Conservation (phyloP, 2,329 filamentous ascomycete genomes). For the Cladophialophora immunda region DNA sequence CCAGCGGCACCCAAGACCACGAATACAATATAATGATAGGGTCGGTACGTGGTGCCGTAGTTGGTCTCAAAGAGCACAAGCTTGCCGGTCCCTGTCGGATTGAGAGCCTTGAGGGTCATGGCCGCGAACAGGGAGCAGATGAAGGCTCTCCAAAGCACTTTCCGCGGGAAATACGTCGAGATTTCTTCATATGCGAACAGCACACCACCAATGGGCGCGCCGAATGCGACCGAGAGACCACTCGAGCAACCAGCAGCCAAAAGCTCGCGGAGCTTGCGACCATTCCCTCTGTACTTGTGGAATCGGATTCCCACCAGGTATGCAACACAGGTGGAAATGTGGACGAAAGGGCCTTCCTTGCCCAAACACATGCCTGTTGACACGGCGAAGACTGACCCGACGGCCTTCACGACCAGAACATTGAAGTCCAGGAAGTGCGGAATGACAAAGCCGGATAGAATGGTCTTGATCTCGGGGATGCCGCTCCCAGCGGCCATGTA, state of each 20-base stretch:
- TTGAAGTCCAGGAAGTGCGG: slow-evolving; percentile 65
- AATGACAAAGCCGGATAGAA: slow-evolving; percentile 68
- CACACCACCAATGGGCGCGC: slow-evolving; percentile 69
- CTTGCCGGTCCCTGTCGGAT: slow-evolving; percentile 68
- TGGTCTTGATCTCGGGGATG: slow-evolving; percentile 70
- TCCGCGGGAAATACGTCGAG: slow-evolving; percentile 67
- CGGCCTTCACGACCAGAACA: slow-evolving; percentile 64
- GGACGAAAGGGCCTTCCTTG: slow-evolving; percentile 70
- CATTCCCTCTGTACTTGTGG: slow-evolving; percentile 66
- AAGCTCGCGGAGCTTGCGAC: slow-evolving; percentile 66
- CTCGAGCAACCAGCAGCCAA: slow-evolving; percentile 66
- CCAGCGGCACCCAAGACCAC: slow-evolving; percentile 64
- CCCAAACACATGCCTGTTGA: slow-evolving; percentile 68
- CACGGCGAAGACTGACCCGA: slow-evolving; percentile 67
- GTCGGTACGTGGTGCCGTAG: slow-evolving; percentile 65
- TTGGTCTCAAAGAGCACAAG: slow-evolving; percentile 69
- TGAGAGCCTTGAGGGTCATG: slow-evolving; percentile 64
- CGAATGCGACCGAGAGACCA: slow-evolving; percentile 68
- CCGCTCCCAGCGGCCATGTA: slow-evolving; percentile 68
- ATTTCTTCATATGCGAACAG: slow-evolving; percentile 70
- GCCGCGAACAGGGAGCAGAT: slow-evolving; percentile 66
- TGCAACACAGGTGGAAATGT: slow-evolving; percentile 67
- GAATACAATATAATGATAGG: slow-evolving; percentile 66
- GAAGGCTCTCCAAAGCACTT: slow-evolving; percentile 68
- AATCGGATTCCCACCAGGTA: slow-evolving; percentile 62